Conservation (phyloP, 805 yeast species). For the Candida pseudoglaebosa region DNA sequence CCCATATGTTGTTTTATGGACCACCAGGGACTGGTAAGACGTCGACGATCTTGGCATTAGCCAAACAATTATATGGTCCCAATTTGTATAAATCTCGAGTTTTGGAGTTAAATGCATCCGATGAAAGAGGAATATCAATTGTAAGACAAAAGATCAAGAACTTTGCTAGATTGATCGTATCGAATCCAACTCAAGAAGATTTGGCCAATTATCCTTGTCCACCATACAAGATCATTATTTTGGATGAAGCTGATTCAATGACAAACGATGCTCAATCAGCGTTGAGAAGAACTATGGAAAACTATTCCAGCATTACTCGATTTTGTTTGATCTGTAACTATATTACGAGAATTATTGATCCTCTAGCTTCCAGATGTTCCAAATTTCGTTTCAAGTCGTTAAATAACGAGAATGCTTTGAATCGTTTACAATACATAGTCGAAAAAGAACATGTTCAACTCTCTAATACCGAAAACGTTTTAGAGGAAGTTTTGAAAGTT, state of each 20-base stretch:
- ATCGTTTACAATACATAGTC: slow-evolving; percentile 60
- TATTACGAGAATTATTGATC: slow-evolving; percentile 94
- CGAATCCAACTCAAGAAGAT: slow-evolving; percentile 73
- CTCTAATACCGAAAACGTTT: slow-evolving; percentile 44
- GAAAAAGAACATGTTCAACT: slow-evolving; percentile 31
- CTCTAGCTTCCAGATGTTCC: slow-evolving; percentile 93
- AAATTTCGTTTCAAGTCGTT: slow-evolving; percentile 86
- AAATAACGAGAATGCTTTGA: slow-evolving; percentile 65
- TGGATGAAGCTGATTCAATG: slow-evolving; percentile 98
- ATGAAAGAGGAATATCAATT: slow-evolving; percentile 85
- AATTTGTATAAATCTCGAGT: slow-evolving; percentile 63
- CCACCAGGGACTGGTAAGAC: slow-evolving; percentile 96
- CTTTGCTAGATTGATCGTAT: slow-evolving; percentile 80
- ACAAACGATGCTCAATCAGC: slow-evolving; percentile 96
- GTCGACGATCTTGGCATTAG: slow-evolving; percentile 79
- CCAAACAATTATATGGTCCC: slow-evolving; percentile 76
- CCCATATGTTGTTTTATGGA: slow-evolving; percentile 89
- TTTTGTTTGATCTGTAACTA: slow-evolving; percentile 95
- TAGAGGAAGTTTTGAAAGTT: slow-evolving; percentile 62
- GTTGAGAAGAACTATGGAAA: slow-evolving; percentile 66
- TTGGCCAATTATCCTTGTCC: slow-evolving; percentile 85
- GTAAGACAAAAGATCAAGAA: slow-evolving; percentile 82
- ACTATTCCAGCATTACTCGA: slow-evolving; percentile 77
- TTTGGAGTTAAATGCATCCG: slow-evolving; percentile 83
- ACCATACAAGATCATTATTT: slow-evolving; percentile 86